Evolutionary conservation across 495 filamentous ascomycete genomes (phyloP), one percentile per base, ranked within the genome.

Genomic region (Neurospora terricola): DNA sequence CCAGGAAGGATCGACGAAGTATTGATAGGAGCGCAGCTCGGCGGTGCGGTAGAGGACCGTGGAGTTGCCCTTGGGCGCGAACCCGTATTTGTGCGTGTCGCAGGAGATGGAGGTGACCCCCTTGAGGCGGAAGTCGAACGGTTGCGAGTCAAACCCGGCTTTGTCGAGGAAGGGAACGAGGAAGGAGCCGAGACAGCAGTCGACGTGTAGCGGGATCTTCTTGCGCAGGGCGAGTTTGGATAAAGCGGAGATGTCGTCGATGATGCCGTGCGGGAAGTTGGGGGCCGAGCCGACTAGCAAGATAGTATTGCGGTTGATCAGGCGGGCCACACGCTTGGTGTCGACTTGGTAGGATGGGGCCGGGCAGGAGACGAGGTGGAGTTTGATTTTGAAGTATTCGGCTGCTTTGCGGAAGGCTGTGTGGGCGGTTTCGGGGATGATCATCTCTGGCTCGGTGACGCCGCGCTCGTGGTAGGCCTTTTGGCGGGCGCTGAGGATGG

Each of bases 1-100:
- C 96, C 96, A 99, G 80, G 95, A 91, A 6, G 96, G 91, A 42
- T 92, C 94, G 81, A 99, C 89, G 81, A 97, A 98, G 86, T 99
- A 99, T 80, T 98, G 96, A 80, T 97, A 92, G 42, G 87, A 86
- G 73, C 96, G 90, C 69, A 97, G 88, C 59, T 87, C 82, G 48
- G 89, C 84, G 71, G 88, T 92, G 77, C 96, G 93, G 85, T 98
- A 98, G 71, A 99, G 88, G 21, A 97, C 83, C 10, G 94, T 94
- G 37, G 90, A 93, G 85, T 96, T 98, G 71, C 96, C 96, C 83
- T 98, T 98, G 30, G 96, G 96, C 0, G 96, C 96, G 82, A 99
- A 99, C 34, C 96, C 96, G 81, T 99, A 99, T 81, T 99, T 99
- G 84, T 99, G 96, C 38, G 96, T 99, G 80, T 99, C 96, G 78